Evolutionary conservation across 2,329 filamentous ascomycete species (phyloP).

Genomic region (Paracoccidioides brasiliensis): DNA sequence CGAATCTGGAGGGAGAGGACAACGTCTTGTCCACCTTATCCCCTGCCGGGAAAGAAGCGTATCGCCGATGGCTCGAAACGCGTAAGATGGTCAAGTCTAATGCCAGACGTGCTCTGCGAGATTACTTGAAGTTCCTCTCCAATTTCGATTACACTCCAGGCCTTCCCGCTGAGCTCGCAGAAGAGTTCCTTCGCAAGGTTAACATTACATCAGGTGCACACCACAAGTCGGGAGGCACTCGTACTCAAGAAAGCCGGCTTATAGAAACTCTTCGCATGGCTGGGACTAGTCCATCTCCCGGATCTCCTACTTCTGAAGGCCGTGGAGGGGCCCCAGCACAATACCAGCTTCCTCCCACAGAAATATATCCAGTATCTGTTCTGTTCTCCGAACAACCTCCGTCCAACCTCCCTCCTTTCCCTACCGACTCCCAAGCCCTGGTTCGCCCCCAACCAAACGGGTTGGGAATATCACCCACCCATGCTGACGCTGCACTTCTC

Average conservation of each 20-base stretch:
- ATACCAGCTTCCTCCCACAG: conserved; percentile 36
- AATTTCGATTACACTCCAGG: conserved; percentile 69
- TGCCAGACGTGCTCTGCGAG: conserved; percentile 62
- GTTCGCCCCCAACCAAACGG: conserved; percentile 21
- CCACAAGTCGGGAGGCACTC: conserved; percentile 26
- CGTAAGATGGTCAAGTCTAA: conserved; percentile 58
- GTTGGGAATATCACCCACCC: conserved; percentile 9
- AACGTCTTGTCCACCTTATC: conserved; percentile 21
- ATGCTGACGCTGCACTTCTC: conserved; percentile 22
- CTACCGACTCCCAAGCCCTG: conserved; percentile 30
- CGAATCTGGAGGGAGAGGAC: conserved; percentile 12
- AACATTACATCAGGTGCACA: conserved; percentile 42
- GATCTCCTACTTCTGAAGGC: conserved; percentile 9
- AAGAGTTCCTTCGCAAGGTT: conserved; percentile 44
- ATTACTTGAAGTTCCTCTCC: conserved; percentile 59
- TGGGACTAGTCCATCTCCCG: neutral
- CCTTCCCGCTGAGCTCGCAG: conserved; percentile 42
- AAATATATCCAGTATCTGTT: conserved; percentile 44
- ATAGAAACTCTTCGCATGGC: conserved; percentile 18
- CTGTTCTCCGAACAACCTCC: conserved; percentile 61
- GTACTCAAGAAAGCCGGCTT: conserved; percentile 9
- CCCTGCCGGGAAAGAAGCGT: conserved; percentile 36
- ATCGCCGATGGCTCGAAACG: conserved; percentile 41
- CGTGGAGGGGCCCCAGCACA: conserved; percentile 16
- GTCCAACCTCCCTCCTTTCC: conserved; percentile 54